Conservation (phyloP, 176 grass and related monocot species). For the Carex kokanica region DNA sequence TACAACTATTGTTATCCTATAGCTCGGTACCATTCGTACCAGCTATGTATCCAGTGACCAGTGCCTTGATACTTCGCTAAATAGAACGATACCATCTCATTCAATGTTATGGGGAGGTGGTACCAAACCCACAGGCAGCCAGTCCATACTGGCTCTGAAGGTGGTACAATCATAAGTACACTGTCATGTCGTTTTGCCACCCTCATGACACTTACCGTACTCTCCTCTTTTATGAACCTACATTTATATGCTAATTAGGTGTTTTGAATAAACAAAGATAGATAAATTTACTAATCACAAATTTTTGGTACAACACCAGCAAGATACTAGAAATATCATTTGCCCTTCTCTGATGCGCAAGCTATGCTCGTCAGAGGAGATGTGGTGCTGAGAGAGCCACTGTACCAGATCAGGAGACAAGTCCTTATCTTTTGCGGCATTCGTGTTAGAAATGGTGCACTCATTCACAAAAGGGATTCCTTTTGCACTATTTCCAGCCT, state of each 20-base stretch:
- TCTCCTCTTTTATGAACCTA: constrained; percentile 35
- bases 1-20: too few relatives aligned
- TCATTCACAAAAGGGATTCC: too few relatives aligned
- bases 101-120: too few relatives aligned
- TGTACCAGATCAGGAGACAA: too few relatives aligned
- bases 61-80: too few relatives aligned
- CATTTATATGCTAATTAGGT: too few relatives aligned
- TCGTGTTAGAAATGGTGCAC: too few relatives aligned
- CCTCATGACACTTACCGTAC: constrained; percentile 53
- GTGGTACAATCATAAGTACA: constrained; percentile 84
- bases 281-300: neutral
- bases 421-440: too few relatives aligned
- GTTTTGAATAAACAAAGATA: neutral
- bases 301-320: neutral
- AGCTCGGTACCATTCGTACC: too few relatives aligned
- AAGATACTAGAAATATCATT: neutral
- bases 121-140: constrained; percentile 74
- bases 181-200: constrained; percentile 67
- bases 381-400: too few relatives aligned
- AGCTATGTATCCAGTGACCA: too few relatives aligned
- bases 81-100: too few relatives aligned
- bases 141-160: constrained; percentile 64
- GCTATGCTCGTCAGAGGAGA: constrained; percentile 40
- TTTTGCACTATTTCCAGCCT: constrained; percentile 38
- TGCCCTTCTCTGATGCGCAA: constrained; percentile 99